A percentile compares a stretch with the other conserved stretches of the same genome.
These are phyloP conservation scores for Pseudocohnilembus persalinus DNA, from an alignment of 169 alveolate species.

Conservation along the genomic window DNA sequence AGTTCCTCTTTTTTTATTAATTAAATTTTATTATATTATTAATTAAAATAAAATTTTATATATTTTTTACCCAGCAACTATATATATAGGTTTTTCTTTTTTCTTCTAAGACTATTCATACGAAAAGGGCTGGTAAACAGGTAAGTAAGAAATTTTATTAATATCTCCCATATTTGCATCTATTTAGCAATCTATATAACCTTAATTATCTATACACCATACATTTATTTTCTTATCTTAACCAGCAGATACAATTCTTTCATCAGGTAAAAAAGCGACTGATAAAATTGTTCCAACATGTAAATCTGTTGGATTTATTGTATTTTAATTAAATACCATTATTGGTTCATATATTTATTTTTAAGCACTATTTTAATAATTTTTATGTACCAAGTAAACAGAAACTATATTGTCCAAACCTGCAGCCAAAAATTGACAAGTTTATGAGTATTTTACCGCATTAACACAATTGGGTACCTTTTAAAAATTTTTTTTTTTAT, in stretches of 20 bases:
- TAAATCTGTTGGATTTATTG: not conserved
- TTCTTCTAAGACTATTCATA: not conserved
- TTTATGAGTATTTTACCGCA: not conserved
- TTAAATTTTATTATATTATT: no score
- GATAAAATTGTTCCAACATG: not conserved
- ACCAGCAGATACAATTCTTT: not conserved
- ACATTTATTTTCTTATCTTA: not conserved
- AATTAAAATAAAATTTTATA: no score
- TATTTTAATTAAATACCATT: not conserved
- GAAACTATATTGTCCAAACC: not conserved
- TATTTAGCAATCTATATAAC: not conserved
- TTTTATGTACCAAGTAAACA: not conserved
- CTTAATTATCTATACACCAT: not conserved
- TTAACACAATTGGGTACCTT: not conserved
- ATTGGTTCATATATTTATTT: not conserved
- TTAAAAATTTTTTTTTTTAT: no score
- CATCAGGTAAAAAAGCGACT: not conserved
- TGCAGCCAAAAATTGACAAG: not conserved
- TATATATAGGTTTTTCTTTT: not conserved
- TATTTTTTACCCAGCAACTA: not conserved
- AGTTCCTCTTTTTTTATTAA: not conserved
- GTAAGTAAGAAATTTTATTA: no score
- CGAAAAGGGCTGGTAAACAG: no score
- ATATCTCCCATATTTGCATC: not conserved
- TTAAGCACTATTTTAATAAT: not conserved